These are phyloP conservation scores for Tetraselmis striata DNA, from an alignment of 139 green algal species.

Conservation along the genomic window DNA sequence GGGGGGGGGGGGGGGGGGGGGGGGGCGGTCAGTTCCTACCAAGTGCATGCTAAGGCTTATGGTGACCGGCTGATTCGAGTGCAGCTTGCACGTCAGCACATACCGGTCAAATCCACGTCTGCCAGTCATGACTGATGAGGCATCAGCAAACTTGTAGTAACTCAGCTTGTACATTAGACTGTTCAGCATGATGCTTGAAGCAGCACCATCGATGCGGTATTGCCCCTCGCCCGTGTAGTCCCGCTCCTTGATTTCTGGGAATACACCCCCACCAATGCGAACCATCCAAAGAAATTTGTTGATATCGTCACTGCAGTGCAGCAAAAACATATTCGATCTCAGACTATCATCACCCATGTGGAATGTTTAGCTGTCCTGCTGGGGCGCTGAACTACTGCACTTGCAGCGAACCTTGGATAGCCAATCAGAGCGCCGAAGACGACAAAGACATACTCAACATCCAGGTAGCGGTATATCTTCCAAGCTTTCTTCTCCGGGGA, in stretches of 20 bases:
- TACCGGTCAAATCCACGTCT: background rate
- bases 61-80: too few species aligned
- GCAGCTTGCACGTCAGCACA: too few species aligned
- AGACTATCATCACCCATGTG: too few species aligned
- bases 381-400: too few species aligned
- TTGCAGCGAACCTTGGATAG: slow-evolving; percentile 6
- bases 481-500: slow-evolving; percentile 67
- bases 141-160: slow-evolving; percentile 67
- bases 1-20: too few species aligned
- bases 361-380: too few species aligned
- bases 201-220: slow-evolving; percentile 74
- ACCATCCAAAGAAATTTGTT: slow-evolving; percentile 99
- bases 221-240: slow-evolving; percentile 75
- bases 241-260: slow-evolving; percentile 85
- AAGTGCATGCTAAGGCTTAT: too few species aligned
- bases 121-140: background rate
- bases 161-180: slow-evolving; percentile 81
- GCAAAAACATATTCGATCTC: too few species aligned
- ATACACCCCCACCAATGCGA: slow-evolving; percentile 70
- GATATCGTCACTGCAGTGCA: slow-evolving; percentile 89
- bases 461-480: slow-evolving; percentile 69
- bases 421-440: slow-evolving; percentile 84
- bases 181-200: slow-evolving; percentile 57
- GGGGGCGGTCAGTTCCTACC: too few species aligned
- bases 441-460: slow-evolving; percentile 95